Conservation (phyloP, 2,329 filamentous ascomycete species). For the Stagonosporopsis cucurbitacearum region DNA sequence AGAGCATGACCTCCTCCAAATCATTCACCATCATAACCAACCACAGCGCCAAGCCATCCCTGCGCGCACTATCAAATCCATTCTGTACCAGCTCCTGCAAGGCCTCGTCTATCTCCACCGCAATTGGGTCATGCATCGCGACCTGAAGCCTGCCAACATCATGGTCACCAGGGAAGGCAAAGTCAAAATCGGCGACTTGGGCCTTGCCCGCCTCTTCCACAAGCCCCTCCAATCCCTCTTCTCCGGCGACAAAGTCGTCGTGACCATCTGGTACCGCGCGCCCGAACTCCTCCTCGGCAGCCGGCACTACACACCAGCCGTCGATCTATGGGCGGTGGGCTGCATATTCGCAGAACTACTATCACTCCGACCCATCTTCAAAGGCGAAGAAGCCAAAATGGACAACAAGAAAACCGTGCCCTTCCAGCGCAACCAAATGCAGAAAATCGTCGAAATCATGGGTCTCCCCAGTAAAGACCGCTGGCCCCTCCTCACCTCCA, state of each 20-base stretch:
- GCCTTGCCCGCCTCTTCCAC: slow-evolving; percentile 88
- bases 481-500: slow-evolving; percentile 83
- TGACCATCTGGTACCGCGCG: slow-evolving; percentile 98
- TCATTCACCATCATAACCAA: slow-evolving; percentile 96
- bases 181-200: slow-evolving; percentile 94
- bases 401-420: slow-evolving; percentile 97
- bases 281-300: slow-evolving; percentile 91
- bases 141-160: slow-evolving; percentile 97
- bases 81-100: slow-evolving; percentile 94
- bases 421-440: slow-evolving; percentile 98
- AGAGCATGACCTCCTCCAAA: slow-evolving; percentile 95
- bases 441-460: slow-evolving; percentile 97
- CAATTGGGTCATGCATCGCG: slow-evolving; percentile 96
- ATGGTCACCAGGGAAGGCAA: slow-evolving; percentile 92
- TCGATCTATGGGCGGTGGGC: slow-evolving; percentile 96
- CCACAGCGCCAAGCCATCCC: slow-evolving; percentile 88
- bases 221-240: slow-evolving; percentile 93
- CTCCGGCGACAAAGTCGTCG: slow-evolving; percentile 94
- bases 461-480: slow-evolving; percentile 86
- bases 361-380: slow-evolving; percentile 91
- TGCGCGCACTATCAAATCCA: slow-evolving; percentile 85
- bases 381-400: slow-evolving; percentile 99
- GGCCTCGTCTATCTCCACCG: slow-evolving; percentile 93
- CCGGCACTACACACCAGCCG: slow-evolving; percentile 94
- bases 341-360: slow-evolving; percentile 97